Evolutionary conservation across 768 basidiomycete species (phyloP).

Genomic region (Leccinellum rugosiceps): DNA sequence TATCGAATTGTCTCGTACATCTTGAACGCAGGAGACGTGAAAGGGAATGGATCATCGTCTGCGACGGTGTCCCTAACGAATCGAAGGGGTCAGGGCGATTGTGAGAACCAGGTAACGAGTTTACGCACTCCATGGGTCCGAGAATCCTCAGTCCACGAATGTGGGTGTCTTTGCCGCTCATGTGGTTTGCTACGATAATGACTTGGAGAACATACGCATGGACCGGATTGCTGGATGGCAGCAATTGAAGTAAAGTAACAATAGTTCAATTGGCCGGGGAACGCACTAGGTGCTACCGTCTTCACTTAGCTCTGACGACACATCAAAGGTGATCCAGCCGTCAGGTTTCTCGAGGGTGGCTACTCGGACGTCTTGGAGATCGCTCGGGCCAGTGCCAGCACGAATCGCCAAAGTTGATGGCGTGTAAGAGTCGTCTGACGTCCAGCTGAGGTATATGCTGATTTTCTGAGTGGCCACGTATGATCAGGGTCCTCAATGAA

Average conservation of each 20-base stretch:
- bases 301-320: slow-evolving; percentile 74
- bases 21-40: slow-evolving; percentile 59
- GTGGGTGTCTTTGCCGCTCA: slow-evolving; percentile 99
- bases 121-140: slow-evolving; percentile 73
- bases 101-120: background rate
- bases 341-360: slow-evolving; percentile 88
- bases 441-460: slow-evolving; percentile 76
- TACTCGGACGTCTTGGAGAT: slow-evolving; percentile 87
- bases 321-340: slow-evolving; percentile 89
- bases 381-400: slow-evolving; percentile 87
- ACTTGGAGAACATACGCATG: slow-evolving; percentile 89
- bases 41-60: slow-evolving; percentile 73
- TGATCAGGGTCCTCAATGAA: slow-evolving; percentile 1
- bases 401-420: slow-evolving; percentile 87
- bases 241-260: background rate
- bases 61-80: slow-evolving; percentile 38
- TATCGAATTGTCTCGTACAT: slow-evolving; percentile 80
- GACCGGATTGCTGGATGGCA: slow-evolving; percentile 65
- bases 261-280: background rate
- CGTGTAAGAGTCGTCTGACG: slow-evolving; percentile 94
- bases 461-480: slow-evolving; percentile 59
- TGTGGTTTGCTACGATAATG: slow-evolving; percentile 88
- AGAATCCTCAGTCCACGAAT: slow-evolving; percentile 88
- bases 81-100: slow-evolving; percentile 1
- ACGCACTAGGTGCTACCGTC: slow-evolving; percentile 78